Evolutionary conservation across 192 early-diverging fungal genomes (phyloP).

Genomic region (Chytriomyces hyalinus): DNA sequence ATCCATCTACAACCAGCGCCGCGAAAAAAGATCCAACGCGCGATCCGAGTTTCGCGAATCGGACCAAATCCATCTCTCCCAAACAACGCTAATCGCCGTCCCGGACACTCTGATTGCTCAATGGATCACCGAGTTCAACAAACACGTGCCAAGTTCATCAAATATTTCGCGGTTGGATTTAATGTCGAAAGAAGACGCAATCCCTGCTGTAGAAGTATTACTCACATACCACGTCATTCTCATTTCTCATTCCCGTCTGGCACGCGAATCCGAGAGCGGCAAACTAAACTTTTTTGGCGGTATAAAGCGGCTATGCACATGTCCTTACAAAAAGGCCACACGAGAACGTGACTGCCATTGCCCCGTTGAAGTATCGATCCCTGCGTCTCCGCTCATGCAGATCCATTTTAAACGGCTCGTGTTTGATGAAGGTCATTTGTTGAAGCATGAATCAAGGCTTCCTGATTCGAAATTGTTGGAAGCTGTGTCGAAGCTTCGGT

Average conservation of each 20-base stretch:
- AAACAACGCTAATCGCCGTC: conserved; percentile 75
- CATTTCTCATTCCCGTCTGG: conserved; percentile 68
- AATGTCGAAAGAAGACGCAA: conserved; percentile 37
- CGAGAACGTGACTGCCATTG: conserved; percentile 15
- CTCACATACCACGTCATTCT: conserved; percentile 73
- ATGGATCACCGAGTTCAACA: conserved; percentile 81
- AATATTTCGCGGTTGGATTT: not conserved
- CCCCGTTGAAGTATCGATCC: conserved; percentile 13
- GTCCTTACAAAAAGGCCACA: conserved; percentile 8
- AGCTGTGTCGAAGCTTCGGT: conserved; percentile 64
- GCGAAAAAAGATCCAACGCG: not conserved
- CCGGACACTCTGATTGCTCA: conserved; percentile 78
- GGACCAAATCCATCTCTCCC: conserved; percentile 37
- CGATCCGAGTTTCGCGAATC: conserved; percentile 4
- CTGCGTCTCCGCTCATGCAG: conserved; percentile 69
- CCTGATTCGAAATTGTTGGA: conserved; percentile 21
- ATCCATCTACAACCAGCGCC: not conserved
- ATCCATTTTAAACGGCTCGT: conserved; percentile 81
- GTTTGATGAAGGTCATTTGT: conserved; percentile 82
- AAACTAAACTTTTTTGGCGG: not conserved
- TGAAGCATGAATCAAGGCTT: conserved; percentile 40
- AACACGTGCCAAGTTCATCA: conserved; percentile 35
- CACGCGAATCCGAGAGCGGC: conserved; percentile 60
- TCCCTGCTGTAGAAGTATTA: conserved; percentile 60
- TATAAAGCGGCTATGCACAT: conserved; percentile 1